phyloP scores from a whole-genome alignment of 2,329 filamentous ascomycete genomes.

The Penicillium oxalicum region DNA sequence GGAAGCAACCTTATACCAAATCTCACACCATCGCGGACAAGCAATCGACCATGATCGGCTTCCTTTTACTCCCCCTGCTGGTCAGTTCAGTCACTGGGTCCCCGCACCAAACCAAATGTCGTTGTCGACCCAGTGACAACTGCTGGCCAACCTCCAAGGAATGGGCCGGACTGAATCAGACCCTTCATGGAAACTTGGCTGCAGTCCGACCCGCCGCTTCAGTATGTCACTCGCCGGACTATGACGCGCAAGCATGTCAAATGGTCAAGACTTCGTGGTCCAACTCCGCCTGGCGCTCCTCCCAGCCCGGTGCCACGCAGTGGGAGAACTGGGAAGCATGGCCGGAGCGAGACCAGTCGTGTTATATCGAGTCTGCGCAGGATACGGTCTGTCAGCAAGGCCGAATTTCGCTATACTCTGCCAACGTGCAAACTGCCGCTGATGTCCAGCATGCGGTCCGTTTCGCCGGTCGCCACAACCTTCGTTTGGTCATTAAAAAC shows the following conservation, averaged over 20 bases:
- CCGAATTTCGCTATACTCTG: slow-evolving; percentile 34
- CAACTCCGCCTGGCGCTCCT: slow-evolving; percentile 33
- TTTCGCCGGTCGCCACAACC: slow-evolving; percentile 30
- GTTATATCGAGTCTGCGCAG: slow-evolving; percentile 28
- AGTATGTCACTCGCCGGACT: slow-evolving; percentile 25
- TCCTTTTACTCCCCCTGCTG: slow-evolving; percentile 4
- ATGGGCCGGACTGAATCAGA: slow-evolving; percentile 35
- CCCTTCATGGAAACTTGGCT: slow-evolving; percentile 34
- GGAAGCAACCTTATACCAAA: no score
- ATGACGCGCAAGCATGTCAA: slow-evolving; percentile 14
- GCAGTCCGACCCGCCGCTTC: slow-evolving; percentile 28
- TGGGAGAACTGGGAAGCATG: slow-evolving; percentile 39
- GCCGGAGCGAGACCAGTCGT: slow-evolving; percentile 31
- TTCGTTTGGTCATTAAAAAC: slow-evolving; percentile 33
- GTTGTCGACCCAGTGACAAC: slow-evolving; percentile 23
- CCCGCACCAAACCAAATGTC: slow-evolving; percentile 12
- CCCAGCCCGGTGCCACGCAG: slow-evolving; percentile 34
- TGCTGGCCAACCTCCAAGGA: slow-evolving; percentile 36
- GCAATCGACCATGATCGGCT: background rate
- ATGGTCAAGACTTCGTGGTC: slow-evolving; percentile 11
- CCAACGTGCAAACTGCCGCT: slow-evolving; percentile 24
- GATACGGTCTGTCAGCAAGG: slow-evolving; percentile 29
- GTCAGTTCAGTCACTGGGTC: background rate
- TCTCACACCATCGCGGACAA: no score
- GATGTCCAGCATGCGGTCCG: slow-evolving; percentile 36